Base-by-base conservation (phyloP, 1,284 basidiomycete genomes). In the Ceratobasidium sp. region DNA sequence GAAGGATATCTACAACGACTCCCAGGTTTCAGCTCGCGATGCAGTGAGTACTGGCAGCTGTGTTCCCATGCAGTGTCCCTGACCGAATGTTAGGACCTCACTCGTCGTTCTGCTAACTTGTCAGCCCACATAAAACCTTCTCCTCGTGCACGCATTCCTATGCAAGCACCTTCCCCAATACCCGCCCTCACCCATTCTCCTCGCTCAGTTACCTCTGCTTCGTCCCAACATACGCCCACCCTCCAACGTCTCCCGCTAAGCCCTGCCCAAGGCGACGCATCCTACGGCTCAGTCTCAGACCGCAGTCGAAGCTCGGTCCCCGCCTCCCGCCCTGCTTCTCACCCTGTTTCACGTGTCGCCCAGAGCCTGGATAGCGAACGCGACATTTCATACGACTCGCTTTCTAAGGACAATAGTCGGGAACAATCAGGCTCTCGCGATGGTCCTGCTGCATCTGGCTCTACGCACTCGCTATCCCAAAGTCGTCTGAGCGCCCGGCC, bases 51-150 rank as follows among this genome's bases (percentile, higher is more conserved):
- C 2, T 30, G 11, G 1, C 32, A 1, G 23, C 14, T 28, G 23
- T 38, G 14, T 11, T 30, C 14, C 14, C 26, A 32, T 49, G n/a
- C 59, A 30, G 30, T 23, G 4, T 18, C 32, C 23, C n/a, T 70
- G 18, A 70, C 21, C 44, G 28, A 32, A 35, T 21, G 11, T 28
- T 46, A 70, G 67, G 67, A 70, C n/a, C 23, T 47, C n/a, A 70
- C 28, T 35, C 67, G 67, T 47, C 67, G 67, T 38, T 70, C 67
- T 14, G 46, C 41, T 21, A 38, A 38, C 55, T 44, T 70, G 43
- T 70, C 55, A 44, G 67, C 67, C n/a, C 67, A 70, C 30, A 70
- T 70, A 43, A 70, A 70, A 28, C 67, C 67, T 38, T 70, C 67
- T 6, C 67, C 67, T 49, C 67, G 67, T 38, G 67, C 67, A 8